These are phyloP conservation scores for Floccularia luteovirens DNA, from an alignment of 768 basidiomycete species.

Conservation along the genomic window DNA sequence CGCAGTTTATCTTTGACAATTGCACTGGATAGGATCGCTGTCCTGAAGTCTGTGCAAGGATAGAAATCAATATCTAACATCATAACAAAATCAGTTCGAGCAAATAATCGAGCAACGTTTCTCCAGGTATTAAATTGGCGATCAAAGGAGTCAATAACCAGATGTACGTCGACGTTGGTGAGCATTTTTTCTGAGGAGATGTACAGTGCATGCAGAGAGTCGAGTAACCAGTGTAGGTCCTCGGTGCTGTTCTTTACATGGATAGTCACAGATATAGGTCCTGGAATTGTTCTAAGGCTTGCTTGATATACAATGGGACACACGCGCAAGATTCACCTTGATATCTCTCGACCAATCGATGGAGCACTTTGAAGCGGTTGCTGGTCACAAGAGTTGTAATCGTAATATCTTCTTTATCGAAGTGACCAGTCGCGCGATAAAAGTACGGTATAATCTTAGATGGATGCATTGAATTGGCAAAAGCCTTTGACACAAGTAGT, in stretches of 20 bases:
- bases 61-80: conserved; percentile 91
- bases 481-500: conserved; percentile 61
- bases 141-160: conserved; percentile 75
- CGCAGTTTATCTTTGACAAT: conserved; percentile 39
- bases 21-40: conserved; percentile 38
- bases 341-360: conserved; percentile 68
- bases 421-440: conserved; percentile 53
- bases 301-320: too few species aligned
- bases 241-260: conserved; percentile 54
- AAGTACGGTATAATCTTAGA: conserved; percentile 77
- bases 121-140: conserved; percentile 90
- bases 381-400: conserved; percentile 81
- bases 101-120: conserved; percentile 78
- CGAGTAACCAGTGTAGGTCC: conserved; percentile 42
- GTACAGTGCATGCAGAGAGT: conserved; percentile 61
- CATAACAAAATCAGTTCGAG: conserved; percentile 79
- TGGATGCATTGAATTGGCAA: conserved; percentile 62
- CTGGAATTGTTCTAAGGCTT: conserved; percentile 23
- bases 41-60: conserved; percentile 74
- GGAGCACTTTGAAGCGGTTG: conserved; percentile 68
- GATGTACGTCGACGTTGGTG: conserved; percentile 74
- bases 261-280: conserved; percentile 80
- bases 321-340: conserved; percentile 38
- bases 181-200: conserved; percentile 58
- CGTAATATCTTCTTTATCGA: conserved; percentile 65